phyloP scores from a whole-genome alignment of 1,139 yeast genomes.

The Debaryomycetaceae sp. region DNA sequence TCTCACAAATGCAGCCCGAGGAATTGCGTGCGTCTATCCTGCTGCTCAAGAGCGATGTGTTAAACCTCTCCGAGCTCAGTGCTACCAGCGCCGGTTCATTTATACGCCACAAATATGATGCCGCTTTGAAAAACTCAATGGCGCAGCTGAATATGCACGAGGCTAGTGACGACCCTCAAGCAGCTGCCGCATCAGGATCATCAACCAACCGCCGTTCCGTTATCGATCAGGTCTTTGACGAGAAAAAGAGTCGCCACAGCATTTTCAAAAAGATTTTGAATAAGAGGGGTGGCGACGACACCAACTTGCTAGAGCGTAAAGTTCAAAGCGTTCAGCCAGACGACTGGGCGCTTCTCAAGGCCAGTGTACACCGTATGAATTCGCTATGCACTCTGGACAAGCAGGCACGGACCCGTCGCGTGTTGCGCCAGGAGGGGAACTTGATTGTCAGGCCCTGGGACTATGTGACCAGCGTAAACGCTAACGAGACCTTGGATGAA shows the following conservation, averaged over 20 bases:
- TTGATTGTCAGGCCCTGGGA: conserved; percentile 64
- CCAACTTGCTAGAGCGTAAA: conserved; percentile 25
- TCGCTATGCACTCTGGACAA: conserved; percentile 64
- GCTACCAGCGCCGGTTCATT: conserved; percentile 88
- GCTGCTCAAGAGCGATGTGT: conserved; percentile 37
- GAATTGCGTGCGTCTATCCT: conserved; percentile 32
- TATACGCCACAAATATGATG: conserved; percentile 56
- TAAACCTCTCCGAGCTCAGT: conserved; percentile 54
- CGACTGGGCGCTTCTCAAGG: conserved; percentile 32
- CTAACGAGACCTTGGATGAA: conserved; percentile 25
- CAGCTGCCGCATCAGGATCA: conserved; percentile 4
- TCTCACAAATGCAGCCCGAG: conserved; percentile 25
- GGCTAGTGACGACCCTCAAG: conserved; percentile 1
- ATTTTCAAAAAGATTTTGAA: conserved; percentile 44
- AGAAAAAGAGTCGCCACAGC: conserved; percentile 35
- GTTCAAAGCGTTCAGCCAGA: conserved; percentile 22
- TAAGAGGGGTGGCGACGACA: conserved; percentile 17
- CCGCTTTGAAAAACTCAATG: conserved; percentile 14
- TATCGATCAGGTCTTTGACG: conserved; percentile 25
- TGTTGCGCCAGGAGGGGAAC: conserved; percentile 55
- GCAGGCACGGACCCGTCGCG: conserved; percentile 55
- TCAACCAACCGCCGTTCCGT: conserved; percentile 15
- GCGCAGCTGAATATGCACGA: conserved; percentile 6
- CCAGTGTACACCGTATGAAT: conserved; percentile 65
- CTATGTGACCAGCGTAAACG: conserved; percentile 40